Evolutionary conservation across 1,284 basidiomycete species (phyloP).

Genomic region (Garcileccinum viscosum): DNA sequence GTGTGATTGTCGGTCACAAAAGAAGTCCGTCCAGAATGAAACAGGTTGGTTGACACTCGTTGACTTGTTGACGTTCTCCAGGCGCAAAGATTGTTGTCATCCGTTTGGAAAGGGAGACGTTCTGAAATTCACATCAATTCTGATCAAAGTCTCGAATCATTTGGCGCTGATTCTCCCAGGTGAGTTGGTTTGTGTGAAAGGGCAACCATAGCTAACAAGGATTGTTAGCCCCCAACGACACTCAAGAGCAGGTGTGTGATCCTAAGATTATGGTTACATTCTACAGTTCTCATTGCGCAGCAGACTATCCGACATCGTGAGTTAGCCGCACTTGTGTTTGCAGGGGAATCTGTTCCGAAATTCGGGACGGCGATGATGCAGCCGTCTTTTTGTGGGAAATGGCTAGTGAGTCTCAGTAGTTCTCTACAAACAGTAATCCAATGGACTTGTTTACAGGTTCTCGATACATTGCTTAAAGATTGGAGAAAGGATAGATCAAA

Average conservation of each 20-base stretch:
- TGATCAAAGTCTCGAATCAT: slow-evolving; percentile 88
- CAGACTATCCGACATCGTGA: slow-evolving; percentile 66
- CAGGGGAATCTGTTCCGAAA: slow-evolving; percentile 58
- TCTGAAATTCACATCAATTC: slow-evolving; percentile 76
- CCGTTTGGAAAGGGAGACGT: slow-evolving; percentile 65
- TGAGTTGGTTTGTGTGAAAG: slow-evolving; percentile 29
- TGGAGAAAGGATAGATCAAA: slow-evolving; percentile 71
- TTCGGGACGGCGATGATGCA: slow-evolving; percentile 67
- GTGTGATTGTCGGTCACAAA: slow-evolving; percentile 73
- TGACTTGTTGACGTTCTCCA: slow-evolving; percentile 17
- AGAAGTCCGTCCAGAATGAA: slow-evolving; percentile 48
- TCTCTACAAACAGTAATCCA: neutral
- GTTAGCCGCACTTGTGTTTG: slow-evolving; percentile 63
- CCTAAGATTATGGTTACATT: neutral
- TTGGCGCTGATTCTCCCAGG: slow-evolving; percentile 82
- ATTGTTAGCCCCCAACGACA: slow-evolving; percentile 64
- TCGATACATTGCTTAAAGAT: slow-evolving; percentile 67
- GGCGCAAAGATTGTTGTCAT: slow-evolving; percentile 71
- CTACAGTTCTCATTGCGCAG: slow-evolving; percentile 10
- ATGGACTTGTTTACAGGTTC: slow-evolving; percentile 51
- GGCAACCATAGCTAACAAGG: slow-evolving; percentile 3
- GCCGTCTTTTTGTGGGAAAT: slow-evolving; percentile 81
- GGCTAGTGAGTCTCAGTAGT: slow-evolving; percentile 59
- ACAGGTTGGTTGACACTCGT: neutral
- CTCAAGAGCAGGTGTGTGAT: slow-evolving; percentile 60